Conservation (phyloP, 1,139 yeast species). For the Saccharomyces hybrid region DNA sequence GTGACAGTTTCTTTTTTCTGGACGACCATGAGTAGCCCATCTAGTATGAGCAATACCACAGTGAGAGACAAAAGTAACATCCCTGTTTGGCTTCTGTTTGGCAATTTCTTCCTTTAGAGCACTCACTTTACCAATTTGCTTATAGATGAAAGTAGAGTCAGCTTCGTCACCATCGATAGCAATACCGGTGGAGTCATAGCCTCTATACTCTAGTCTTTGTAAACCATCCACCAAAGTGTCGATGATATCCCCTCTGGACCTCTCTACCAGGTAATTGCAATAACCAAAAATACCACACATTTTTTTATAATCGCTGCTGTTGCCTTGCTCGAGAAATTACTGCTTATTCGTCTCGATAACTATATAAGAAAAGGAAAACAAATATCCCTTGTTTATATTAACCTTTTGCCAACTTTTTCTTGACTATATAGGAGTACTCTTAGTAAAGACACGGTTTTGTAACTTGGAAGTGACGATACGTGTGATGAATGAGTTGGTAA, state of each 20-base stretch:
- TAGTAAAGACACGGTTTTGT: background rate
- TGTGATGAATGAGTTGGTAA: background rate
- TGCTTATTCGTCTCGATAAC: background rate
- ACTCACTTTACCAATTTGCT: slow-evolving; percentile 87
- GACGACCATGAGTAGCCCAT: slow-evolving; percentile 99
- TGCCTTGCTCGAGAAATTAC: background rate
- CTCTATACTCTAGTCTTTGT: slow-evolving; percentile 91
- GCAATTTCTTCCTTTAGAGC: slow-evolving; percentile 67
- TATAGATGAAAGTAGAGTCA: slow-evolving; percentile 60
- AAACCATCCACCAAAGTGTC: slow-evolving; percentile 87
- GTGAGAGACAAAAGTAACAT: slow-evolving; percentile 68
- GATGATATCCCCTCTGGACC: slow-evolving; percentile 84
- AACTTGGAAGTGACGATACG: background rate
- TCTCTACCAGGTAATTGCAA: slow-evolving; percentile 89
- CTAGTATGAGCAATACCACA: slow-evolving; percentile 98
- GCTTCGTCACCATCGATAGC: slow-evolving; percentile 84
- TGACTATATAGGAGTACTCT: background rate
- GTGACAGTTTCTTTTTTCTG: slow-evolving; percentile 79
- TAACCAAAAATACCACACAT: slow-evolving; percentile 96
- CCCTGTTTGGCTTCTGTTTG: slow-evolving; percentile 46
- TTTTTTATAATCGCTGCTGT: background rate
- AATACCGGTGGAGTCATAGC: slow-evolving; percentile 95
- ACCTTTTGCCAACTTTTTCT: background rate
- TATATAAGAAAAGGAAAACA: background rate
- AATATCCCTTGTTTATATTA: background rate